Base-by-base conservation (phyloP, 1,139 yeast genomes). In the Candida tropicalis region DNA sequence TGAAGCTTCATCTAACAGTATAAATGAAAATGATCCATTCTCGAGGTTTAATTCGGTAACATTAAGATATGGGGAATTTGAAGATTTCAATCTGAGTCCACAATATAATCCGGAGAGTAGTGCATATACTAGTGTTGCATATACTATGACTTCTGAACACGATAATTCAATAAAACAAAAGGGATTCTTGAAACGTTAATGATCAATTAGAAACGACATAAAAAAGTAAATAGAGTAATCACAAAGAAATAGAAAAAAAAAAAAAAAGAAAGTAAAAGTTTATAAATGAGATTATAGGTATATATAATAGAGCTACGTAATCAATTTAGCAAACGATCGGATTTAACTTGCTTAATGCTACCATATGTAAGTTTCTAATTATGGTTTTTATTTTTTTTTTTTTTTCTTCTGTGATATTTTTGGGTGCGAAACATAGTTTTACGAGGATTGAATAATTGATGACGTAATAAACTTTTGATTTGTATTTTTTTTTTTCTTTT, bases 21-120 rank as follows among this genome's bases (percentile, higher is more conserved):
- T 59, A 22, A 73, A 60, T 15, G 61, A 69, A 31, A 57, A 60
- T 41, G 97, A 91, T 63, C 97, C 97, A 12, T 93, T 93, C 65
- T 85, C 82, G 43, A 82, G 82, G 56, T 93, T 93, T 68, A 88
- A 85, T 57, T 90, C 97, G 0, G 89, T 93, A 55, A 88, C 97
- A 3, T 71, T 93, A 56, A 89, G 89, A 56, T 93, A 90, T 60
- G 86, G 78, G 44, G 85, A 80, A 39, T 71, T 66, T 33, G 46
- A 40, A 25, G 53, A 55, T 39, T 57, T 55, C 15, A 63, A 60
- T 23, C 73, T 68, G 34, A 66, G 70, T 41, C 65, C 78, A 1
- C 67, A 77, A 57, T 54, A 53, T 36, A 79, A 77, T 32, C 78
- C 77, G 16, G 83, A 80, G 27, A 75, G 72, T 26, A 75, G 77